Evolutionary conservation across 495 filamentous ascomycete genomes (phyloP).

Genomic region (Lindgomyces ingoldianus): DNA sequence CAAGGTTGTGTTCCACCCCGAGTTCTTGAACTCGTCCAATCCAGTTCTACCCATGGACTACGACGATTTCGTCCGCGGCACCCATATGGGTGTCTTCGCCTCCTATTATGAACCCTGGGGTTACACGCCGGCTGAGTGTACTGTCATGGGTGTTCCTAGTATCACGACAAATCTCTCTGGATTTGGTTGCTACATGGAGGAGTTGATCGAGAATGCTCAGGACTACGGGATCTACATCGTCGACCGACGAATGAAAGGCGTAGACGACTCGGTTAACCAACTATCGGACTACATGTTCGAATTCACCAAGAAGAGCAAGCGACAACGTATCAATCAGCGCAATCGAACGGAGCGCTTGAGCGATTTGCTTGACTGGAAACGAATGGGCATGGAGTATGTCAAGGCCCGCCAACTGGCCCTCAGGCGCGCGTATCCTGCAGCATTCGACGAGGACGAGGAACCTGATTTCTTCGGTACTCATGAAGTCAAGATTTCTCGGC

Average conservation of each 20-base stretch:
- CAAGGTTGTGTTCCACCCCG: slow-evolving; percentile 96
- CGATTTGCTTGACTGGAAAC: slow-evolving; percentile 96
- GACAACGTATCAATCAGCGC: slow-evolving; percentile 96
- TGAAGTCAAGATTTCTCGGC: slow-evolving; percentile 89
- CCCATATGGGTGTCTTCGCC: slow-evolving; percentile 90
- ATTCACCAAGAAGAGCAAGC: slow-evolving; percentile 88
- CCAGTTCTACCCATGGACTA: slow-evolving; percentile 95
- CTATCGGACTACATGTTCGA: slow-evolving; percentile 91
- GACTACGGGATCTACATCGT: slow-evolving; percentile 99
- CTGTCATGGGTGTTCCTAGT: slow-evolving; percentile 97
- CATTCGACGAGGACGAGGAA: slow-evolving; percentile 70
- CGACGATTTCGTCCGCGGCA: slow-evolving; percentile 97
- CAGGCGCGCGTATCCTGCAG: slow-evolving; percentile 84
- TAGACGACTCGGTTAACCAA: slow-evolving; percentile 97
- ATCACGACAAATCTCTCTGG: slow-evolving; percentile 98
- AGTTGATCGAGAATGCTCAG: slow-evolving; percentile 93
- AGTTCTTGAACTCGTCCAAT: slow-evolving; percentile 94
- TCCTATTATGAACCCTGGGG: slow-evolving; percentile 99
- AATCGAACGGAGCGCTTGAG: slow-evolving; percentile 96
- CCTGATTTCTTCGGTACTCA: slow-evolving; percentile 82
- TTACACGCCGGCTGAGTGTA: slow-evolving; percentile 97
- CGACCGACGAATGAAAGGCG: slow-evolving; percentile 90
- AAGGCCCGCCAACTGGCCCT: slow-evolving; percentile 93
- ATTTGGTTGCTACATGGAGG: slow-evolving; percentile 99
- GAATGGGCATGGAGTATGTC: slow-evolving; percentile 98